A percentile compares a stretch with the other conserved stretches of the same genome.
Evolutionary conservation across 192 early-diverging fungal genomes (phyloP).

Genomic region (Umbelopsis isabellina): DNA sequence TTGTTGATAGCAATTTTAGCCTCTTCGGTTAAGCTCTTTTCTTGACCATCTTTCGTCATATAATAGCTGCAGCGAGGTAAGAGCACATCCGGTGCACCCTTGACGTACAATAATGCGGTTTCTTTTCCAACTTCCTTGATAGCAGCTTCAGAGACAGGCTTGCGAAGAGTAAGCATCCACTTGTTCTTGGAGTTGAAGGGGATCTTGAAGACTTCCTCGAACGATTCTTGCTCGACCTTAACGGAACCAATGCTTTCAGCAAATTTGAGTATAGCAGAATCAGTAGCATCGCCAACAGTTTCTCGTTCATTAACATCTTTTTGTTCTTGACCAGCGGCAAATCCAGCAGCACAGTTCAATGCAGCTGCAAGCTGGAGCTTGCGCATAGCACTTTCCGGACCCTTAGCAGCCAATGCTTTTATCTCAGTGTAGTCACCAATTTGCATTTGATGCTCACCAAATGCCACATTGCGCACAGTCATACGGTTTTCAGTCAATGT

Average conservation of each 20-base stretch:
- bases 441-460: conserved; percentile 42
- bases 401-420: not conserved
- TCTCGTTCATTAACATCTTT: conserved; percentile 49
- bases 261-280: conserved; percentile 79
- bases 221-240: conserved; percentile 9
- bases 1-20: conserved; percentile 37
- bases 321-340: conserved; percentile 53
- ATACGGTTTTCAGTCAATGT: conserved; percentile 85
- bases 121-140: conserved; percentile 26
- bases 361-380: conserved; percentile 26
- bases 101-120: conserved; percentile 60
- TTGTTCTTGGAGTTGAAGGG: conserved; percentile 81
- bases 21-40: conserved; percentile 48
- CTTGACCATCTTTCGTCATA: conserved; percentile 40
- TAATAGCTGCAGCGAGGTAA: conserved; percentile 48
- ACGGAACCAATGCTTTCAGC: conserved; percentile 40
- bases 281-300: conserved; percentile 85
- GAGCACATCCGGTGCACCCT: conserved; percentile 85
- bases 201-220: conserved; percentile 49
- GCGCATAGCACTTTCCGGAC: conserved; percentile 24
- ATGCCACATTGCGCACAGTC: conserved; percentile 55
- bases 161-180: conserved; percentile 63
- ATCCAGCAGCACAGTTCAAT: conserved; percentile 73
- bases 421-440: conserved; percentile 18
- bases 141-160: conserved; percentile 18